phyloP scores from a whole-genome alignment of 306 rosid species.

The Prunus padus region DNA sequence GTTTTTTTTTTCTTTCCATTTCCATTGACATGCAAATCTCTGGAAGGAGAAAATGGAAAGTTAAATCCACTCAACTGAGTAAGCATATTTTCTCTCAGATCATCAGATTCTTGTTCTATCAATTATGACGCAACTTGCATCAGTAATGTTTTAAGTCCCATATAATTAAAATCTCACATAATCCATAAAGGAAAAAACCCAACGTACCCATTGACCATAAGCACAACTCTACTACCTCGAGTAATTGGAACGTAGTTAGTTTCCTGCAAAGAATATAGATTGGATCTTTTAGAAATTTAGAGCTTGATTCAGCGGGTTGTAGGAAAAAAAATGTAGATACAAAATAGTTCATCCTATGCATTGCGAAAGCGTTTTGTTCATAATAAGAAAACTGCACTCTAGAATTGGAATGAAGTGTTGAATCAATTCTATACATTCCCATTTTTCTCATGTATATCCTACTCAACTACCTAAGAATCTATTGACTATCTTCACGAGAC shows the following conservation, averaged over 20 bases:
- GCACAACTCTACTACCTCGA: slow-evolving; percentile 84
- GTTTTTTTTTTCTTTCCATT: no score
- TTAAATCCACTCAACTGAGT: not conserved
- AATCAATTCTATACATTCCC: not conserved
- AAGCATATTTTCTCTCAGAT: not conserved
- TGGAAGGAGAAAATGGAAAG: not conserved
- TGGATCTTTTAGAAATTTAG: slow-evolving; percentile 8
- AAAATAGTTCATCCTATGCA: not conserved
- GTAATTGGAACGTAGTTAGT: slow-evolving; percentile 88
- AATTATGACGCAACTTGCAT: not conserved
- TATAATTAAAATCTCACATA: slow-evolving; percentile 10
- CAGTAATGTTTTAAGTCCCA: slow-evolving; percentile 3
- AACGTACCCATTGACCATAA: slow-evolving; percentile 88
- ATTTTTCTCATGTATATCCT: not conserved
- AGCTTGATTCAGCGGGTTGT: not conserved
- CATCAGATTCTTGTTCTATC: not conserved
- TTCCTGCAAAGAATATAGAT: slow-evolving; percentile 53
- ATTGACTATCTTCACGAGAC: not conserved
- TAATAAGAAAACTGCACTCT: not conserved
- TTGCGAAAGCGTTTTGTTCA: not conserved
- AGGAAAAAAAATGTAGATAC: not conserved
- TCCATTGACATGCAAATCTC: not conserved
- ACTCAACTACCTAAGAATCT: not conserved
- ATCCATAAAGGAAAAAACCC: slow-evolving; percentile 20
- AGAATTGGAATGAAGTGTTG: not conserved